Evolutionary conservation across 2,329 filamentous ascomycete species (phyloP), one percentile per base, ranked within the genome.

Genomic region (Talaromyces sp.): DNA sequence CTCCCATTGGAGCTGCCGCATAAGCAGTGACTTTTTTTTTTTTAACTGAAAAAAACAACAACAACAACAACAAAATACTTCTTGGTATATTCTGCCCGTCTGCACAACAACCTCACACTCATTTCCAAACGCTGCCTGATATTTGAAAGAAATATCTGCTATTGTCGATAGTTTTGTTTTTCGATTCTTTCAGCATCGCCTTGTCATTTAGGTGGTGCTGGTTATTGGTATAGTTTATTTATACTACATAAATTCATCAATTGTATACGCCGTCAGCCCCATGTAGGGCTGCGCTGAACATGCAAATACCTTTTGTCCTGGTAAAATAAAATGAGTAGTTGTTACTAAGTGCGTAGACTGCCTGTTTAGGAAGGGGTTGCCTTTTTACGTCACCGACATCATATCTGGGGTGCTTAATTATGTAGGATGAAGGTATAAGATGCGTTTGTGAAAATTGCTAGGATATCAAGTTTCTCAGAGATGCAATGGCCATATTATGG

Each of bases 1-100:
- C 67, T 44, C 66, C 71, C 4, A 63, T 73, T 22, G 70, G 69
- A 25, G 71, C 71, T 42, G 69, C 68, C 39, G 72, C 69, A 27
- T 75, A 73, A 61, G 15, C 13, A 17, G 27, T 39, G 27, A 15
- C 32, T 13, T 9, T 49, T 27, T 57, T 51, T 3, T 30, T 53
- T 61, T 30, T 44, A 28, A 33, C 56, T 33, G 5, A 22, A 22
- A 22, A 47, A 10, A 47, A 47, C 3, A 4, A 25, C 13, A 6
- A 47, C 3, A 4, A 25, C 13, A 6, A 22, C 9, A 25, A 47
- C 17, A 47, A 47, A 19, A 47, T 13, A 25, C 5, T 11, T 47
- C 5, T 11, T 47, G 22, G n/a, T 47, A 47, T 25, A 44, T 60
- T 42, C 28, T 8, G 28, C 8, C 19, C 27, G 25, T 49, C 52